phyloP scores from a whole-genome alignment of 108 stramenopile genomes.

The Bacterosira constricta region DNA sequence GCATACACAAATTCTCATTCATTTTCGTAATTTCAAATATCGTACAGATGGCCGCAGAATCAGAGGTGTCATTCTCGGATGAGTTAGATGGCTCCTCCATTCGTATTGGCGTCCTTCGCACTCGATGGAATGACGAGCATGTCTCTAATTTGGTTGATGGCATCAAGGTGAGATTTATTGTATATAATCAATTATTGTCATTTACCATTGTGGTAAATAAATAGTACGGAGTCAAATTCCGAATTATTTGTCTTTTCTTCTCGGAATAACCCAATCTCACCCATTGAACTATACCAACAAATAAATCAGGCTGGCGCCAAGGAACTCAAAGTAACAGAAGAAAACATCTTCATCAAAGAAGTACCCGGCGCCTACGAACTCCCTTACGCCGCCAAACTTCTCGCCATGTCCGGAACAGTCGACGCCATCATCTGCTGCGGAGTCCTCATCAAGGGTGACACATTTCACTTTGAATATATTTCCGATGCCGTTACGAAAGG shows the following conservation, averaged over 20 bases:
- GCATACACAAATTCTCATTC: no score
- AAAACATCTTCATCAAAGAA: constrained; percentile 90
- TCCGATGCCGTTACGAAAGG: constrained; percentile 90
- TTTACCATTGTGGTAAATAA: no score
- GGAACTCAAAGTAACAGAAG: constrained; percentile 85
- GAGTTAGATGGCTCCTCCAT: constrained; percentile 74
- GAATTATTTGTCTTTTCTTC: not conserved
- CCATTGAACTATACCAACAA: no score
- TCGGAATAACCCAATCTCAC: not conserved
- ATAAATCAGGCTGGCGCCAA: constrained; percentile 52
- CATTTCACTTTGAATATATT: constrained; percentile 99
- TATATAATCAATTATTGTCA: no score
- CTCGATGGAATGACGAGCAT: constrained; percentile 90
- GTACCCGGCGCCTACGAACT: constrained; percentile 98
- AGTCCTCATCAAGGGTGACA: constrained; percentile 98
- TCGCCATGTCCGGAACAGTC: constrained; percentile 93
- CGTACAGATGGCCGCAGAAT: constrained; percentile 70
- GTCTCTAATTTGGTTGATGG: constrained; percentile 83
- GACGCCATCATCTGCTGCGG: constrained; percentile 96
- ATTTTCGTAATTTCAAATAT: not conserved
- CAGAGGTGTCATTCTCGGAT: constrained; percentile 77
- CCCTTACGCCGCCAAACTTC: constrained; percentile 91
- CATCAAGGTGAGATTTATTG: constrained; percentile 48
- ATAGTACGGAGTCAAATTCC: no score
- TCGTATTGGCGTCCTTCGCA: constrained; percentile 86